phyloP scores from a whole-genome alignment of 1,284 basidiomycete genomes.

The Schizopora paradoxa region DNA sequence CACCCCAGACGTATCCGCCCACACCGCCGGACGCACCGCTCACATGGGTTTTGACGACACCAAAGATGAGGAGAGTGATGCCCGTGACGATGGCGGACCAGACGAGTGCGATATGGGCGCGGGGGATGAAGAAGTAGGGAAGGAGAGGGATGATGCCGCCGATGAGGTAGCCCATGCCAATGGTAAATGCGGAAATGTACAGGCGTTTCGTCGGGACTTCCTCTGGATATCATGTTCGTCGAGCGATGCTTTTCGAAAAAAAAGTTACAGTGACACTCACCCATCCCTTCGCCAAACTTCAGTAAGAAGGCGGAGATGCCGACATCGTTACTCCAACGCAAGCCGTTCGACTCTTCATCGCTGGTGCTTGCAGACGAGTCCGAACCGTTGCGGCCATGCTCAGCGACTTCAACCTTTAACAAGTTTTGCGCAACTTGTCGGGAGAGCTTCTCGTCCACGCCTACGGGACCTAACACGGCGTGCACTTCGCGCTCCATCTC shows the following conservation, averaged over 20 bases:
- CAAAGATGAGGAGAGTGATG: slow-evolving; percentile 83
- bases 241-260: slow-evolving; percentile 1
- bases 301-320: slow-evolving; percentile 88
- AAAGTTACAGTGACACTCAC: slow-evolving; percentile 37
- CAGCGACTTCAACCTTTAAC: slow-evolving; percentile 53
- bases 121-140: slow-evolving; percentile 84
- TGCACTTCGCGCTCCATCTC: slow-evolving; percentile 96
- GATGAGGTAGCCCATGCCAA: slow-evolving; percentile 81
- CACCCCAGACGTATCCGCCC: slow-evolving; percentile 75
- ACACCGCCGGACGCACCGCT: slow-evolving; percentile 72
- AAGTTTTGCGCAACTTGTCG: slow-evolving; percentile 74
- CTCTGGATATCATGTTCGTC: slow-evolving; percentile 42
- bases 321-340: slow-evolving; percentile 66
- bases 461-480: slow-evolving; percentile 82
- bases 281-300: slow-evolving; percentile 87
- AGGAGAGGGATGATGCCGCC: slow-evolving; percentile 86
- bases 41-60: slow-evolving; percentile 83
- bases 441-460: slow-evolving; percentile 80
- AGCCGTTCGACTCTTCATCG: slow-evolving; percentile 45
- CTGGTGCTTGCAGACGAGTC: slow-evolving; percentile 24
- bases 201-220: slow-evolving; percentile 66
- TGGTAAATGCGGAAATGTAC: slow-evolving; percentile 89
- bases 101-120: slow-evolving; percentile 61
- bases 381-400: slow-evolving; percentile 22
- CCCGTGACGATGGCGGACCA: slow-evolving; percentile 78